phyloP scores from a whole-genome alignment of 2,329 filamentous ascomycete genomes.

The Mycogone perniciosa region DNA sequence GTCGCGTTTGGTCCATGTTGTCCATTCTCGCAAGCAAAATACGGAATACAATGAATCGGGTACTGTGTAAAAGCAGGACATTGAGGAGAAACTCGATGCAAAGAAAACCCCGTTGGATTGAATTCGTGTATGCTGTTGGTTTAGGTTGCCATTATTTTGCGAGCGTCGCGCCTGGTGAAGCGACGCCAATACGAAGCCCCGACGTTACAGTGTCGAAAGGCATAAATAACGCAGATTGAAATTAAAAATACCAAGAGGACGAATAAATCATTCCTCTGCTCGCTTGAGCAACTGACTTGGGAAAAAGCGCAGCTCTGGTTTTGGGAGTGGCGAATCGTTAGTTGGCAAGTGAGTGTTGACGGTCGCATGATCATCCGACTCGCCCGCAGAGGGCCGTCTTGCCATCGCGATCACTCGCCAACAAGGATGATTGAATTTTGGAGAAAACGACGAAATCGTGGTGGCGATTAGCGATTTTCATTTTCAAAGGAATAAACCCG shows the following conservation, averaged over 20 bases:
- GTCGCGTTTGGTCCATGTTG: too few relatives aligned
- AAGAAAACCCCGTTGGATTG: too few relatives aligned
- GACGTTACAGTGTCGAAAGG: too few relatives aligned
- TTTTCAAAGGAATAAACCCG: neutral
- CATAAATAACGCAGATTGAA: neutral
- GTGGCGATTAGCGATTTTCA: neutral
- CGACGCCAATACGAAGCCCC: too few relatives aligned
- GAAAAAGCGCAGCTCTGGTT: neutral
- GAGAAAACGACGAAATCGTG: neutral
- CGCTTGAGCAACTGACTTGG: neutral
- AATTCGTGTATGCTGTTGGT: too few relatives aligned
- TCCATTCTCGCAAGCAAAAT: neutral
- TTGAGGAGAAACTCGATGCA: too few relatives aligned
- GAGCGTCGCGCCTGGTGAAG: too few relatives aligned
- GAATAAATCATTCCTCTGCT: neutral
- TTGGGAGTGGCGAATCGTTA: conserved; percentile 5
- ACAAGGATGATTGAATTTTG: neutral
- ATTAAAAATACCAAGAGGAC: neutral
- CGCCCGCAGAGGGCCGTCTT: conserved; percentile 6
- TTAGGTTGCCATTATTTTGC: too few relatives aligned
- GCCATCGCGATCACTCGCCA: conserved; percentile 1
- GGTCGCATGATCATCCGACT: conserved; percentile 12
- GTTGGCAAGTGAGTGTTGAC: neutral
- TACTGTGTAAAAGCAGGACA: too few relatives aligned
- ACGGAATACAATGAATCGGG: too few relatives aligned